Evolutionary conservation across 805 yeast genomes (phyloP), one percentile per base, ranked within the genome.

Genomic region (Sungouiozyma intestinalis): DNA sequence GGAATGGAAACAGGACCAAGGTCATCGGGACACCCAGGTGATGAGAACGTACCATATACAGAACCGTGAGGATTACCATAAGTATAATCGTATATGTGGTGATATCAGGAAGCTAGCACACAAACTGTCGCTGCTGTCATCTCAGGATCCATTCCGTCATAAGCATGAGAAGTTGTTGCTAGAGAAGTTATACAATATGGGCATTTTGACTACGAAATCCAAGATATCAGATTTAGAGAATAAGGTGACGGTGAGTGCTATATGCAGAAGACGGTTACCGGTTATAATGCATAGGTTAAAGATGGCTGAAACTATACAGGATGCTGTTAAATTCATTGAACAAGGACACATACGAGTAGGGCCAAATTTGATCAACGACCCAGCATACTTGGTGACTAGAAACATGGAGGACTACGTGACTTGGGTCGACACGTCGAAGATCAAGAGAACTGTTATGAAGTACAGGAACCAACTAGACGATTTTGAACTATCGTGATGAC

Each of bases 341-440:
- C 97, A 92, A 62, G 99, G 99, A 2, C 97, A 92, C 57, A 95
- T 92, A 2, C 74, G 98, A 52, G 95, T 92, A 5, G 99, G 99
- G 0, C 97, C 97, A 11, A 83, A 86, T 58, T 81, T 94, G 20
- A 81, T 94, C 36, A 88, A 96, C 1, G 98, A 92, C 62, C 94
- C 97, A 3, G 96, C 97, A 0, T 90, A 81, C 60, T 69, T 94
- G 53, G 92, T 92, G 4, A 90, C 97, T 2, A 74, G 96, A 58
- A 85, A 78, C 53, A 73, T 92, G 83, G 99, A 92, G 60, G 99
- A 92, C 62, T 92, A 86, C 62, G 72, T 92, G 52, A 92, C 98
- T 3, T 92, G 99, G 99, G 92, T 85, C n/a, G 97, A 92, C 56
- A 74, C 80, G 35, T 81, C 94, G 51, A 94, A 92, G 80, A 88